Evolutionary conservation across 352 stramenopile species (phyloP).

Genomic region (Pythium diclinum): DNA sequence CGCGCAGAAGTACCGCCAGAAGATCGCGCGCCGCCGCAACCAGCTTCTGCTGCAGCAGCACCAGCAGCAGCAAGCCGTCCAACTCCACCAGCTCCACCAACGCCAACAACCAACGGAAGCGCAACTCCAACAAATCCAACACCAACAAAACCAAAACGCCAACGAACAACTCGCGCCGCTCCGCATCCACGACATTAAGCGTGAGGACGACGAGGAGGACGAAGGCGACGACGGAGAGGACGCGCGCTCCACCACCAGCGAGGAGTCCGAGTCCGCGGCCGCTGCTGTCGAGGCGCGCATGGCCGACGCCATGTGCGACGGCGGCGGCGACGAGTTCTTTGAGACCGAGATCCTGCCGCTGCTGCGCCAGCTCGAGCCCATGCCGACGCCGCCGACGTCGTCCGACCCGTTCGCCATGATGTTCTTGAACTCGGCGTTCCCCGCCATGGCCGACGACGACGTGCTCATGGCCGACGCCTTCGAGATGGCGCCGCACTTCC

Average conservation of each 20-base stretch:
- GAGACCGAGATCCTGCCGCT: slow-evolving; percentile 37
- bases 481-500: slow-evolving; percentile 22
- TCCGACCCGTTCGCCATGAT: slow-evolving; percentile 3
- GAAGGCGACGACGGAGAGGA: slow-evolving; percentile 24
- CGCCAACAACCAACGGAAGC: slow-evolving; percentile 8
- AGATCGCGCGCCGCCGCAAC: slow-evolving; percentile 51
- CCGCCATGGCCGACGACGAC: slow-evolving; percentile 10
- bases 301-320: slow-evolving; percentile 18
- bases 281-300: slow-evolving; percentile 18
- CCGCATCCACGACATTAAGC: neutral
- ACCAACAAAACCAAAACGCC: neutral
- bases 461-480: slow-evolving; percentile 20
- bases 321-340: slow-evolving; percentile 31
- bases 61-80: slow-evolving; percentile 20
- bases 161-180: neutral
- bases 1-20: slow-evolving; percentile 75
- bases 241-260: slow-evolving; percentile 10
- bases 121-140: neutral
- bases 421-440: slow-evolving; percentile 6
- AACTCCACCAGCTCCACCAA: slow-evolving; percentile 19
- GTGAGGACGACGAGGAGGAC: slow-evolving; percentile 12
- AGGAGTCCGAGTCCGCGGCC: slow-evolving; percentile 18
- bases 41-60: slow-evolving; percentile 17
- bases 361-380: slow-evolving; percentile 32
- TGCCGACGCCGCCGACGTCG: slow-evolving; percentile 1